Evolutionary conservation across 495 filamentous ascomycete genomes (phyloP), one percentile per base, ranked within the genome.

Genomic region (Podospora appendiculata): DNA sequence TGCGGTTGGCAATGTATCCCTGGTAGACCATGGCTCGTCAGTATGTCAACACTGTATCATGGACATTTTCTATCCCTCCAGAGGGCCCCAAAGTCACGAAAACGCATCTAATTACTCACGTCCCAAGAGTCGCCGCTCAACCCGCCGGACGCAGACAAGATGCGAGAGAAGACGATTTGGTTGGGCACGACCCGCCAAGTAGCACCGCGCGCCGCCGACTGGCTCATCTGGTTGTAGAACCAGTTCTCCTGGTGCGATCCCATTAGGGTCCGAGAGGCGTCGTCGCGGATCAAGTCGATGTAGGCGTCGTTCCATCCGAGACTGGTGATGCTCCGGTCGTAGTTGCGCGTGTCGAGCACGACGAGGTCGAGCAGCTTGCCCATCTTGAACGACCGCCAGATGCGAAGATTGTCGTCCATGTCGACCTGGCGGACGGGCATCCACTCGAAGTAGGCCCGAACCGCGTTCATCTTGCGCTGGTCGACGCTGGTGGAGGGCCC

Each of bases 361-460:
- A 86, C 78, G 6, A 88, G 69, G 60, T 86, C 84, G 47, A 86
- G 62, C 13, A 85, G 70, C 19, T 79, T 75, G 36, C 84, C 84
- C 57, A 88, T 75, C 45, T 77, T 69, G 67, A 88, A 87, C 39
- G 62, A 67, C 14, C 84, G 75, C 84, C 84, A 88, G 61, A 88
- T 79, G 41, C 84, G 79, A 17, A 87, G 68, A 52, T 81, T 82
- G 65, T 87, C 83, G 59, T 87, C 83, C 73, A 87, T 82, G 39
- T 84, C 81, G 33, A 83, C 76, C 61, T 82, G 81, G 18, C 41
- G 70, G 51, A 77, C 71, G 8, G 74, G 74, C 74, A 78, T 84
- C 83, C 84, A 88, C 58, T 88, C 84, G 48, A 87, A 88, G 60
- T 87, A 87, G 0, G 84, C 82, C 36, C 82, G 68, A 9, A 85